phyloP scores from a whole-genome alignment of 75 land plant species.

The Isoetes taiwanensis region DNA sequence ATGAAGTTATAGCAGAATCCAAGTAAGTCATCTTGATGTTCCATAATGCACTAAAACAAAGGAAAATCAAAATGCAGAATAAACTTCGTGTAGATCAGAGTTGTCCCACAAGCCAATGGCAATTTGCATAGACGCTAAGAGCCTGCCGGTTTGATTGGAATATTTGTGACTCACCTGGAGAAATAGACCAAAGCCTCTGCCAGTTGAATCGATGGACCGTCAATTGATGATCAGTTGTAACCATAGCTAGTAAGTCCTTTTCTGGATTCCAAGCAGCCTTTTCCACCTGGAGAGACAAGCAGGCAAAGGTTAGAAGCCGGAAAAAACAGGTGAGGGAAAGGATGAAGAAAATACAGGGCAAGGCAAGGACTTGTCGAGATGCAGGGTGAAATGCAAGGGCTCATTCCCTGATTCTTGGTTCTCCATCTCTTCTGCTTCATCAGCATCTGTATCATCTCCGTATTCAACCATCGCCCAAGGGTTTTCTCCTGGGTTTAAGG shows the following conservation, averaged over 20 bases:
- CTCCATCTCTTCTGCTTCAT: too few relatives aligned
- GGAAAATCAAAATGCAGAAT: too few relatives aligned
- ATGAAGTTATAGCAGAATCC: too few relatives aligned
- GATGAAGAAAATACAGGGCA: slow-evolving; percentile 6
- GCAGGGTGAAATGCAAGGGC: slow-evolving; percentile 17
- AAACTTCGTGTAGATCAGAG: too few relatives aligned
- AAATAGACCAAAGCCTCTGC: slow-evolving; percentile 86
- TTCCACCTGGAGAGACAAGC: slow-evolving; percentile 35
- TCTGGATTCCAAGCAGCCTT: slow-evolving; percentile 96
- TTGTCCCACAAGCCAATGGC: not conserved
- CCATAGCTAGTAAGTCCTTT: slow-evolving; percentile 95
- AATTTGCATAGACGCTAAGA: not conserved
- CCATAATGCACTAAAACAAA: too few relatives aligned
- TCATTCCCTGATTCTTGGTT: not conserved
- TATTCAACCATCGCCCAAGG: too few relatives aligned
- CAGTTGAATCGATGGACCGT: slow-evolving; percentile 93
- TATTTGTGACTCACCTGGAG: slow-evolving; percentile 45
- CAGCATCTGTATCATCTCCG: too few relatives aligned
- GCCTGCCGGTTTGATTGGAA: not conserved
- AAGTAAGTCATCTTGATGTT: too few relatives aligned
- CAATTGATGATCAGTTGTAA: slow-evolving; percentile 72
- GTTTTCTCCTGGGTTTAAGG: too few relatives aligned
- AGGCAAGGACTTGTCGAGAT: slow-evolving; percentile 29
- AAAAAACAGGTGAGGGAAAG: not conserved
- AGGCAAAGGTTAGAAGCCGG: not conserved